Base-by-base conservation (phyloP, 768 basidiomycete genomes). In the Trametes cinnabarina region DNA sequence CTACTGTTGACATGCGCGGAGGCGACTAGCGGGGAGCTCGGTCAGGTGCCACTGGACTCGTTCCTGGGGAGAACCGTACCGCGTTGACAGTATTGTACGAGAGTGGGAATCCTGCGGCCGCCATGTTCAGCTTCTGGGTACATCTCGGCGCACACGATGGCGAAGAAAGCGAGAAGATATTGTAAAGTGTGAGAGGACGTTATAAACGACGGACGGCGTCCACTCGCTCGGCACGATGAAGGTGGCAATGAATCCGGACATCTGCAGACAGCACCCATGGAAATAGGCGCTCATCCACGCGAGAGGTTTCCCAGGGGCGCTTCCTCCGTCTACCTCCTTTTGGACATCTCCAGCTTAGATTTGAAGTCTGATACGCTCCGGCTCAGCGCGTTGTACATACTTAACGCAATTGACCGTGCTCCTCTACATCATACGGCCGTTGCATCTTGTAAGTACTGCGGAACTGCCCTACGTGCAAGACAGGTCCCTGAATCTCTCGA, bases 51-150 rank as follows among this genome's bases (percentile, higher is more conserved):
- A 47, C 32, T 42, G 56, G 23, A 22, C 57, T 30, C 23, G 56
- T 43, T 60, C 26, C 32, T 55, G 25, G 62, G 48, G 55, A 25
- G 34, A 23, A 30, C 63, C 83, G 70, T 63, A 90, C 89, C 84
- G 69, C 87, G 81, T 70, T 91, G 89, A 63, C 90, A 92, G 47
- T 82, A 80, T 39, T 80, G 74, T 1, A 87, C 85, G 32, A 92
- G 80, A 32, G 83, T 77, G 22, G 83, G 87, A 22, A 92, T 71
- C 23, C 79, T 79, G 54, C 77, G 73, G 56, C 63, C 62, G 26
- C 46, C 55, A 19, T 55, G 41, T 49, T 79, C 78, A 43, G 61
- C 60, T 25, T 78, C 74, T 40, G 69, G 65, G 51, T 68, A 63
- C 74, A 77, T 80, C 11, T 52, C n/a, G 26, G 7, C 14, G 25